Conservation (phyloP, 2,329 filamentous ascomycete genomes). For the Sporothrix pseudoabietina region DNA sequence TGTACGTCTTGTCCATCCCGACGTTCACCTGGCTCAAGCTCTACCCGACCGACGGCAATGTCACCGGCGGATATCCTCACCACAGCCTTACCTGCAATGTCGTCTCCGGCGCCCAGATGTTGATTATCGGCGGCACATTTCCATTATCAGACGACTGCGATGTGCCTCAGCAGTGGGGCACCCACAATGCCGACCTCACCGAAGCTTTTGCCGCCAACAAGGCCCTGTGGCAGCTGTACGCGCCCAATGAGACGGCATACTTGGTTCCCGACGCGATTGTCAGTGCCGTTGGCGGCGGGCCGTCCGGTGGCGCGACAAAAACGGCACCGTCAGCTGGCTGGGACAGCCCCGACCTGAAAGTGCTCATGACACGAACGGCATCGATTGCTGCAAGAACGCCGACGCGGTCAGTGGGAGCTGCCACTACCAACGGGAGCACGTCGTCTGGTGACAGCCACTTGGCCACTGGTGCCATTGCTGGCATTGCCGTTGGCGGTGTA, state of each 20-base stretch:
- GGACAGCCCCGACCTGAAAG: conserved; percentile 52
- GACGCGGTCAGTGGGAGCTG: conserved; percentile 48
- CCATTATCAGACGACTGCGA: conserved; percentile 55
- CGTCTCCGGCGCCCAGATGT: conserved; percentile 59
- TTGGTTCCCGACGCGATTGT: conserved; percentile 56
- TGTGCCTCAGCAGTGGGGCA: conserved; percentile 54
- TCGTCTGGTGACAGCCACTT: conserved; percentile 32
- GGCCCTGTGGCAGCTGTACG: conserved; percentile 58
- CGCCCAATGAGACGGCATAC: conserved; percentile 54
- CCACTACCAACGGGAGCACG: conserved; percentile 30
- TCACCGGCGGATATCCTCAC: conserved; percentile 50
- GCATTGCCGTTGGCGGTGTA: conserved; percentile 48
- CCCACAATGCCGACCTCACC: conserved; percentile 59
- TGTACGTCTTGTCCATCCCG: conserved; percentile 63
- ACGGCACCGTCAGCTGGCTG: conserved; percentile 54
- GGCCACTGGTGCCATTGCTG: conserved; percentile 48
- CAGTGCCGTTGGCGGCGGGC: conserved; percentile 53
- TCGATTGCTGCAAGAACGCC: conserved; percentile 51
- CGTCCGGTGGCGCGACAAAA: conserved; percentile 57
- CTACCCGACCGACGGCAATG: conserved; percentile 48
- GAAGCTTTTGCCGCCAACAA: conserved; percentile 49
- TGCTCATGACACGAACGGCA: conserved; percentile 57
- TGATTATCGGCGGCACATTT: conserved; percentile 64
- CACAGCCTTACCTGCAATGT: conserved; percentile 63
- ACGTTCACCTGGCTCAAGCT: conserved; percentile 65